phyloP scores from a whole-genome alignment of 805 yeast genomes.

The Candida anglica region DNA sequence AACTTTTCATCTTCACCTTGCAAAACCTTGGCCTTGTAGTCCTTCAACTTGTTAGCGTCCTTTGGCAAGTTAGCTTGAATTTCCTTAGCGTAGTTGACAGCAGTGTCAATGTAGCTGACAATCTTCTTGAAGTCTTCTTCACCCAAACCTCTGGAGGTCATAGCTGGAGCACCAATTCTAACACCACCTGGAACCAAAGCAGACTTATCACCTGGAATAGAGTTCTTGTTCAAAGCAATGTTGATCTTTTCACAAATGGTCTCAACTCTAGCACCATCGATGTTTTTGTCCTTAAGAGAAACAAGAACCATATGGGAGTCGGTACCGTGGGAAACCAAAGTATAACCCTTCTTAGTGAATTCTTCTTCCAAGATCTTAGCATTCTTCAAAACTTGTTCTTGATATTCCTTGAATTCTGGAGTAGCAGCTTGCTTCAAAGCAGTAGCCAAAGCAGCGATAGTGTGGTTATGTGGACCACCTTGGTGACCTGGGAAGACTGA shows the following conservation, averaged over 20 bases:
- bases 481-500: slow-evolving; percentile 99
- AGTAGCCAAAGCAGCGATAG: slow-evolving; percentile 92
- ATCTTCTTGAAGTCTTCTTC: slow-evolving; percentile 75
- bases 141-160: slow-evolving; percentile 93
- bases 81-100: slow-evolving; percentile 72
- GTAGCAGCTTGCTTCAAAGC: slow-evolving; percentile 89
- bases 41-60: slow-evolving; percentile 93
- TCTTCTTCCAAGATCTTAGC: slow-evolving; percentile 74
- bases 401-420: slow-evolving; percentile 87
- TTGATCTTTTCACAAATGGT: slow-evolving; percentile 82
- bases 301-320: slow-evolving; percentile 91
- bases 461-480: slow-evolving; percentile 99
- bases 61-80: slow-evolving; percentile 78
- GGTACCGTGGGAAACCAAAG: slow-evolving; percentile 87
- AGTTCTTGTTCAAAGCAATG: slow-evolving; percentile 94
- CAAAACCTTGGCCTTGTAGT: slow-evolving; percentile 81
- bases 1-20: slow-evolving; percentile 67
- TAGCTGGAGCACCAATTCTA: slow-evolving; percentile 97
- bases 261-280: slow-evolving; percentile 97
- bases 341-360: slow-evolving; percentile 60
- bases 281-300: slow-evolving; percentile 69
- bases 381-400: slow-evolving; percentile 74
- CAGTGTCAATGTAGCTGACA: slow-evolving; percentile 73
- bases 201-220: slow-evolving; percentile 94
- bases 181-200: slow-evolving; percentile 96